These are phyloP conservation scores for Millerozyma acaciae DNA, from an alignment of 805 yeast genomes.

Conservation along the genomic window DNA sequence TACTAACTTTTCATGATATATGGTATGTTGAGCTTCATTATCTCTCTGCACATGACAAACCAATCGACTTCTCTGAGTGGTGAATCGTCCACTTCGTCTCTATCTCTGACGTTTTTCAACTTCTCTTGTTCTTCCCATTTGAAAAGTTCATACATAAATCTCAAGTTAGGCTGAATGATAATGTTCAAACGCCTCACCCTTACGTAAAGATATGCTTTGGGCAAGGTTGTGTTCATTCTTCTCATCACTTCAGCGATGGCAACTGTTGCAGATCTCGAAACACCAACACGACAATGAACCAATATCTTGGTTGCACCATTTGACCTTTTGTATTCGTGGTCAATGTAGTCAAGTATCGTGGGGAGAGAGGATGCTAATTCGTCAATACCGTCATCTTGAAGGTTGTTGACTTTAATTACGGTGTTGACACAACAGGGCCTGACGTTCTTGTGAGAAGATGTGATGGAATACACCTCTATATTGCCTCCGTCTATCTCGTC, in stretches of 20 bases:
- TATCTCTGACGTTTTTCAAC: constrained; percentile 7
- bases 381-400: constrained; percentile 91
- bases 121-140: constrained; percentile 40
- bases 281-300: constrained; percentile 95
- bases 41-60: constrained; percentile 82
- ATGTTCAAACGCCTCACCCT: constrained; percentile 86
- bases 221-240: constrained; percentile 59
- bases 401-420: constrained; percentile 61
- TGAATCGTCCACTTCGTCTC: too few species aligned
- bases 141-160: constrained; percentile 86
- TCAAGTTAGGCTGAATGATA: constrained; percentile 88
- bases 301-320: constrained; percentile 37
- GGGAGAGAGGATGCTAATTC: constrained; percentile 61
- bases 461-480: constrained; percentile 27
- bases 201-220: constrained; percentile 83
- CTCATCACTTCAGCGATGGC: constrained; percentile 95
- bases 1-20: constrained; percentile 45
- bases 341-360: constrained; percentile 62
- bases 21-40: constrained; percentile 69
- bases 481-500: constrained; percentile 26
- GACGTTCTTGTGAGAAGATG: constrained; percentile 14
- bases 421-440: constrained; percentile 30
- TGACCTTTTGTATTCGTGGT: constrained; percentile 26
- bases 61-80: constrained; percentile 71
- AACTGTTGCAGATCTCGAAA: constrained; percentile 90